phyloP scores from a whole-genome alignment of 1,284 basidiomycete species.

The Ceratobasidium sp. region DNA sequence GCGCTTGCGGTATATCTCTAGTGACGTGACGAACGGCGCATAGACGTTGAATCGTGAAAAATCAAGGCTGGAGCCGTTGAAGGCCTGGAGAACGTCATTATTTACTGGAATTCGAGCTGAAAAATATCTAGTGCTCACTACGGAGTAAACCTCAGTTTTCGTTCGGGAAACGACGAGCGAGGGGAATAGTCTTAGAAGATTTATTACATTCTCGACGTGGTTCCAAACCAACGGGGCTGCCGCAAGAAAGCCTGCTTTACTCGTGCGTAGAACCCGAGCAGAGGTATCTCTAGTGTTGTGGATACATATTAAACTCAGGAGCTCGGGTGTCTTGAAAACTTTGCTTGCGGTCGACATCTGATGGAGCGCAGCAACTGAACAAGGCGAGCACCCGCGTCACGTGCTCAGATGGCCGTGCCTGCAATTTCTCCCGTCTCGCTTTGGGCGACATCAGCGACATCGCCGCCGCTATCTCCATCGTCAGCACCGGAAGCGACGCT shows the following conservation, averaged over 20 bases:
- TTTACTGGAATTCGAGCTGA: not conserved
- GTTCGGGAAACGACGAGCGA: not conserved
- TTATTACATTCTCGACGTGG: not conserved
- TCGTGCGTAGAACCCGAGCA: not conserved
- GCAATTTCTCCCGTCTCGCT: too few species aligned
- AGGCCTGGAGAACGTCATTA: too few species aligned
- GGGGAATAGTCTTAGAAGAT: not conserved
- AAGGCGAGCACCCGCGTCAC: too few species aligned
- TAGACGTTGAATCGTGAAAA: slow-evolving; percentile 3
- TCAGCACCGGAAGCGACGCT: too few species aligned
- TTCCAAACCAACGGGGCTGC: not conserved
- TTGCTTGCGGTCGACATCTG: not conserved
- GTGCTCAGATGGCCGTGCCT: too few species aligned
- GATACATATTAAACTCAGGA: not conserved
- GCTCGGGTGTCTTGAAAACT: slow-evolving; percentile 3
- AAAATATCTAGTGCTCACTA: not conserved
- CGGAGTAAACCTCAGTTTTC: not conserved
- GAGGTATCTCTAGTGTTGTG: not conserved
- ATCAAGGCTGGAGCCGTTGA: not conserved
- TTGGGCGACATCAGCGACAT: too few species aligned
- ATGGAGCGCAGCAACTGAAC: not conserved
- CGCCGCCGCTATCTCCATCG: too few species aligned
- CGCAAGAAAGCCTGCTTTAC: not conserved
- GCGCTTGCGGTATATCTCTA: not conserved
- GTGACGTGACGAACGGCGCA: not conserved